Evolutionary conservation across 2,329 filamentous ascomycete species (phyloP).

Genomic region (Alternaria hordeiaustralica): DNA sequence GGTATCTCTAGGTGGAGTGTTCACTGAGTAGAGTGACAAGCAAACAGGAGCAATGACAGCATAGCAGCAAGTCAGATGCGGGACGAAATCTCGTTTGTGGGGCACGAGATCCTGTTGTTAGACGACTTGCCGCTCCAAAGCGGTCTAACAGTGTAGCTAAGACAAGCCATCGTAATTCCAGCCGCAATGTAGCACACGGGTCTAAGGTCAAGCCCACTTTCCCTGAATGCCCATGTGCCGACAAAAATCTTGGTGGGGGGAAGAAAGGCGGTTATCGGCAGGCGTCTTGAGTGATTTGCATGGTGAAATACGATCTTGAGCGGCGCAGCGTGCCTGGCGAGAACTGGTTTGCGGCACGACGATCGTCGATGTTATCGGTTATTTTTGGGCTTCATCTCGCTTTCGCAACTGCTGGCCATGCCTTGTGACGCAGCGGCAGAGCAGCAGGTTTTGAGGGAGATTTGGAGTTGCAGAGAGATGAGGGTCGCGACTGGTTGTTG

Average conservation of each 20-base stretch:
- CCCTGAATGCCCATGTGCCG: conserved; percentile 6
- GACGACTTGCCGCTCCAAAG: conserved; percentile 2
- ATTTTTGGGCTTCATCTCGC: background rate
- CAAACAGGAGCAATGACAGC: background rate
- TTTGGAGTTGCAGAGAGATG: background rate
- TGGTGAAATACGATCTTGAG: conserved; percentile 7
- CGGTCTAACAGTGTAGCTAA: background rate
- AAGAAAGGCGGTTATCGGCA: conserved; percentile 5
- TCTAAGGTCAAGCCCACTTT: background rate
- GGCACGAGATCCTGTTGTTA: conserved; percentile 1
- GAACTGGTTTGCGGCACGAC: conserved; percentile 4
- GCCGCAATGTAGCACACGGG: background rate
- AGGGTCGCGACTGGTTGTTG: background rate
- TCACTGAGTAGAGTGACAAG: background rate
- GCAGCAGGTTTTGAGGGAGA: conserved; percentile 1
- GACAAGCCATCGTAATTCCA: background rate
- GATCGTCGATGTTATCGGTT: conserved; percentile 11
- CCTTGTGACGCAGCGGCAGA: conserved; percentile 5
- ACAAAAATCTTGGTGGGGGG: background rate
- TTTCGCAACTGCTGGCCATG: background rate
- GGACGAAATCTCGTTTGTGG: background rate
- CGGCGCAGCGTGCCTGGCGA: conserved; percentile 7
- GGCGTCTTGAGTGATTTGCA: conserved; percentile 3
- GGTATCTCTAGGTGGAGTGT: background rate
- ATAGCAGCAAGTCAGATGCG: background rate